Base-by-base conservation (phyloP, 352 stramenopile genomes). In the Phytopythium litorale region DNA sequence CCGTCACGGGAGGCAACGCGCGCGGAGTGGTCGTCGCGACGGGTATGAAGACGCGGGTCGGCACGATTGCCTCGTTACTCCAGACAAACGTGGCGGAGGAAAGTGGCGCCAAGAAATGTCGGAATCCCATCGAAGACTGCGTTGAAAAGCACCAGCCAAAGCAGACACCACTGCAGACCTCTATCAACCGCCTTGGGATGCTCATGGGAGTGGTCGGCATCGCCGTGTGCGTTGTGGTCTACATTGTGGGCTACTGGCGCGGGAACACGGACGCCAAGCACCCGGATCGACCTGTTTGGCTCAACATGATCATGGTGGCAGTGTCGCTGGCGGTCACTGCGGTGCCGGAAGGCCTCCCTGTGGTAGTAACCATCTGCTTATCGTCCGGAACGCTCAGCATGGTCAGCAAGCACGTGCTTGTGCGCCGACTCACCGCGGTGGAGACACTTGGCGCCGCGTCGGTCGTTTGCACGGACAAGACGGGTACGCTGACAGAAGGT, bases 131-230 rank as follows among this genome's bases (percentile, higher is more conserved):
- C 6, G 16, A 62, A 0, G 48, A 49, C 4, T 72, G 62, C 50
- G 58, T 79, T 33, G 63, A 59, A 13, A 71, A 75, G 42, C 67
- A 78, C 60, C 61, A 72, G 18, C 64, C 68, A 16, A 78, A 78
- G 56, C 66, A 76, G 64, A 97, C 89, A 25, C 91, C 91, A 13
- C 73, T 98, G 12, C 90, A 97, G 69, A 58, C 87, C 15, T 62
- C 68, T 45, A 96, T 99, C 75, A 92, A 98, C 79, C 87, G 93
- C 40, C 79, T 99, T 37, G 92, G 93, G 30, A 70, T 98, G 11
- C 90, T 88, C 58, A 88, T 91, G 64, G 71, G 91, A 4, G 88
- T 78, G 38, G 89, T 89, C 35, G 76, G 75, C 21, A 75, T 96
- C 12, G 96, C 95, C 68, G 70, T 80, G 23, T 80, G 74, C 25